Conservation (phyloP, 2,329 filamentous ascomycete species). For the Torrubiella hemipterigena region DNA sequence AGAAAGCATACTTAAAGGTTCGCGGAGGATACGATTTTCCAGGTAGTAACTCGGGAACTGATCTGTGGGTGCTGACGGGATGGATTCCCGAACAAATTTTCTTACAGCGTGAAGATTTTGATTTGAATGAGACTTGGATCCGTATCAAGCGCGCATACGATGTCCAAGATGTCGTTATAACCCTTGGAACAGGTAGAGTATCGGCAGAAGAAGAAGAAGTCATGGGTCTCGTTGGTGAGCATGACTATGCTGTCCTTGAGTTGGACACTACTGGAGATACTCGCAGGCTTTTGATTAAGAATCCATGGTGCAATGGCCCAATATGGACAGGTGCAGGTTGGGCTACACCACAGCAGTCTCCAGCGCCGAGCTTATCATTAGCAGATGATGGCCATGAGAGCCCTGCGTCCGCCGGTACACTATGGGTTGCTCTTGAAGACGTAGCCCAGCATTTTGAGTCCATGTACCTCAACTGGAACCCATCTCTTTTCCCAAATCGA, state of each 20-base stretch:
- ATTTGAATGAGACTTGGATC: conserved; percentile 65
- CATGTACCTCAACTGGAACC: conserved; percentile 96
- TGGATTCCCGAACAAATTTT: conserved; percentile 98
- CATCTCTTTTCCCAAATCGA: conserved; percentile 64
- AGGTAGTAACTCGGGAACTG: conserved; percentile 91
- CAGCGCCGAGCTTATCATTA: not conserved
- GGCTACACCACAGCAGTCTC: conserved; percentile 8
- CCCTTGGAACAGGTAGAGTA: conserved; percentile 79
- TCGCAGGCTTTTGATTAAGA: conserved; percentile 74
- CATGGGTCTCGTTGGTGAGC: conserved; percentile 74
- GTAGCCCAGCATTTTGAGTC: conserved; percentile 89
- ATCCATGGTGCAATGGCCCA: conserved; percentile 83
- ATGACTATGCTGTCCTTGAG: conserved; percentile 87
- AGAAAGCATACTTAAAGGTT: conserved; percentile 94
- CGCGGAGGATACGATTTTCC: conserved; percentile 95
- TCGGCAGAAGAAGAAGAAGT: conserved; percentile 64
- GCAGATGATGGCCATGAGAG: not conserved
- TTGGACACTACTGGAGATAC: conserved; percentile 51
- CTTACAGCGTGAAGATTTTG: conserved; percentile 69
- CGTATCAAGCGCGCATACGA: conserved; percentile 64
- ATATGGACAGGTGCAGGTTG: conserved; percentile 49
- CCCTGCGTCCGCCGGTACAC: conserved; percentile 48
- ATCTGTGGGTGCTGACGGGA: conserved; percentile 82
- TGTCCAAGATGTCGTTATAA: conserved; percentile 72
- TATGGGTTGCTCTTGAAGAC: conserved; percentile 86